Evolutionary conservation across 139 green algal species (phyloP).

Genomic region (Astrephomene gubernaculifera): DNA sequence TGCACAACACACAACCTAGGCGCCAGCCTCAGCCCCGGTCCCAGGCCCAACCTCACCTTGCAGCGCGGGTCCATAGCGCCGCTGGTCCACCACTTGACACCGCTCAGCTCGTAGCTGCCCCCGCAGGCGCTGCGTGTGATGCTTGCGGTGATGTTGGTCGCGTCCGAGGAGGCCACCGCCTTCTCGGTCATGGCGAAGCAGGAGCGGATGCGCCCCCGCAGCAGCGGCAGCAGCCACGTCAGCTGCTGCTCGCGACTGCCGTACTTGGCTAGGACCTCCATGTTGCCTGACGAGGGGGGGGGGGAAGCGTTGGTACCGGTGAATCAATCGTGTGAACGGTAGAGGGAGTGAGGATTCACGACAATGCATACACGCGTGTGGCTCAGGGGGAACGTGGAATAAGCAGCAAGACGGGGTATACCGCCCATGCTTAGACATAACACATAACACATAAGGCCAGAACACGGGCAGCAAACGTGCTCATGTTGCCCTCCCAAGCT

Average conservation of each 20-base stretch:
- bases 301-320: too few species aligned
- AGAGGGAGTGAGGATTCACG: too few species aligned
- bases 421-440: too few species aligned
- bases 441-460: too few species aligned
- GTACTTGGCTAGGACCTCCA: slow-evolving; percentile 95
- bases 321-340: too few species aligned
- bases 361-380: too few species aligned
- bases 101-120: slow-evolving; percentile 73
- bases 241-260: slow-evolving; percentile 87
- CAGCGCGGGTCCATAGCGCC: slow-evolving; percentile 89
- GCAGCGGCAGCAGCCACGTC: slow-evolving; percentile 93
- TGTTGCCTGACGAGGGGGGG: slow-evolving; percentile 82
- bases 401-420: too few species aligned
- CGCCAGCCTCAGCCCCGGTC: neutral
- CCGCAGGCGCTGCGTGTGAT: slow-evolving; percentile 52
- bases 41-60: slow-evolving; percentile 15
- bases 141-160: slow-evolving; percentile 92
- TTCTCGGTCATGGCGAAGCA: slow-evolving; percentile 99
- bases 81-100: slow-evolving; percentile 98
- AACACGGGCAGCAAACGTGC: too few species aligned
- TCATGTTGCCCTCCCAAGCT: too few species aligned
- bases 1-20: too few species aligned
- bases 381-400: too few species aligned
- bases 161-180: slow-evolving; percentile 94
- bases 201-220: slow-evolving; percentile 88